phyloP scores from a whole-genome alignment of 1,284 basidiomycete species.

The Vanrija humicola region DNA sequence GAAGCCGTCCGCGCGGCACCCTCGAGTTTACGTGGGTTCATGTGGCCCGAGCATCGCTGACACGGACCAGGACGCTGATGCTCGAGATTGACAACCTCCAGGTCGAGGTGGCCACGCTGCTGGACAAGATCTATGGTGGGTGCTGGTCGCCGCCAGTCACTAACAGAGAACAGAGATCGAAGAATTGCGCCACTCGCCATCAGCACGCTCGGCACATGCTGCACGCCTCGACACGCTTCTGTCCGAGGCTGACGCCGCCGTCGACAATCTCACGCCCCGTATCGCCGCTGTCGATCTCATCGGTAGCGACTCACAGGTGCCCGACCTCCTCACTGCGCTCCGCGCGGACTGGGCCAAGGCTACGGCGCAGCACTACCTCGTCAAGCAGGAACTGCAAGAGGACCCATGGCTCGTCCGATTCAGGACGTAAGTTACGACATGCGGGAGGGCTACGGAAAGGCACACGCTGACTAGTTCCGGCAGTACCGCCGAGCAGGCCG shows the following conservation, averaged over 20 bases:
- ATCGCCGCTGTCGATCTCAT: not conserved
- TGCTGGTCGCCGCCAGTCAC: no score
- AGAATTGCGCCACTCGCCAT: conserved; percentile 41
- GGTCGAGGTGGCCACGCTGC: conserved; percentile 21
- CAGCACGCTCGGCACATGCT: conserved; percentile 53
- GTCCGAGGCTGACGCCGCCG: conserved; percentile 16
- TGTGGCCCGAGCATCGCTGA: not conserved
- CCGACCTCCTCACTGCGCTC: conserved; percentile 9
- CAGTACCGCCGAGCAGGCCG: conserved; percentile 66
- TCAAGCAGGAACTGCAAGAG: conserved; percentile 87
- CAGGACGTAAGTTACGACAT: conserved; percentile 59
- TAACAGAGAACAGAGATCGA: conserved; percentile 21
- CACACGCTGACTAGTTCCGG: not conserved
- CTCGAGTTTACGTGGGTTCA: conserved; percentile 7
- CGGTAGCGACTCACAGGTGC: not conserved
- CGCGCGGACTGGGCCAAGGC: conserved; percentile 69
- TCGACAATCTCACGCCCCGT: conserved; percentile 9
- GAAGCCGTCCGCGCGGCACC: no score
- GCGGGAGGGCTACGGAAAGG: not conserved
- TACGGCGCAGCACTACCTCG: conserved; percentile 71
- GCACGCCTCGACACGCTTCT: conserved; percentile 19
- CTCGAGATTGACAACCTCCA: conserved; percentile 19
- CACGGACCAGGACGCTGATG: conserved; percentile 4
- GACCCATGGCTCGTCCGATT: conserved; percentile 96
- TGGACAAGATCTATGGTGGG: conserved; percentile 25